phyloP scores from a whole-genome alignment of 1,284 basidiomycete species.

The Ganoderma lingzhi region DNA sequence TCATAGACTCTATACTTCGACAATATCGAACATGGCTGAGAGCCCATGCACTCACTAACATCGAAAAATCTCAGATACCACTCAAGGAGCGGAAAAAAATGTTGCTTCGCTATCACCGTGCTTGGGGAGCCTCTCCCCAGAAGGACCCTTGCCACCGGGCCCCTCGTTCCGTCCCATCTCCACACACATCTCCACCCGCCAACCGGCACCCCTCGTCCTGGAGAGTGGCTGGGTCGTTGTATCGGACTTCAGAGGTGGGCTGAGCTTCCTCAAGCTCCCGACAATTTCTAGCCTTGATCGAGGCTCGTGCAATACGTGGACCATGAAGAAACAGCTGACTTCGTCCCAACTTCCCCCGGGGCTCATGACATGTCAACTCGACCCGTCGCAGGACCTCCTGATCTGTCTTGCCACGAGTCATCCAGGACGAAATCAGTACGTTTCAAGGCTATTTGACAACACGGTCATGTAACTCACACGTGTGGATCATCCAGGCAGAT shows the following conservation, averaged over 20 bases:
- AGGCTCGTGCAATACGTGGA: neutral
- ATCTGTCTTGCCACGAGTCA: neutral
- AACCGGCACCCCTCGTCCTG: neutral
- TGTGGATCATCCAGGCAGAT: neutral
- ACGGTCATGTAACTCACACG: neutral
- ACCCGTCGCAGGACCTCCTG: constrained; percentile 15
- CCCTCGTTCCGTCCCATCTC: neutral
- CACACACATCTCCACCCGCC: neutral
- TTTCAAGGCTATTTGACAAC: neutral
- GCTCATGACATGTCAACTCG: constrained; percentile 5
- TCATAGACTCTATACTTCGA: neutral
- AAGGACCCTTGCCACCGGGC: neutral
- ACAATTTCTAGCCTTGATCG: constrained; percentile 1
- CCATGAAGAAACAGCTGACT: neutral
- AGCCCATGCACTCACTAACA: constrained; percentile 2
- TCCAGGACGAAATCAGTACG: neutral
- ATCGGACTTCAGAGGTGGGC: neutral
- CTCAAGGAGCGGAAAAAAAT: constrained; percentile 1
- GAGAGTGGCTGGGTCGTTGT: constrained; percentile 4
- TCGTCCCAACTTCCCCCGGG: constrained; percentile 1
- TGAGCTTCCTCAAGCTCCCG: neutral
- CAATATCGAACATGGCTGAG: neutral
- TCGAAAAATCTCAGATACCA: neutral
- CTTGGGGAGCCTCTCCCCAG: constrained; percentile 5
- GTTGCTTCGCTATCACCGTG: constrained; percentile 10